Evolutionary conservation across 257 asterid species (phyloP), one percentile per base, ranked within the genome.

Genomic region (Sherardia arvensis): DNA sequence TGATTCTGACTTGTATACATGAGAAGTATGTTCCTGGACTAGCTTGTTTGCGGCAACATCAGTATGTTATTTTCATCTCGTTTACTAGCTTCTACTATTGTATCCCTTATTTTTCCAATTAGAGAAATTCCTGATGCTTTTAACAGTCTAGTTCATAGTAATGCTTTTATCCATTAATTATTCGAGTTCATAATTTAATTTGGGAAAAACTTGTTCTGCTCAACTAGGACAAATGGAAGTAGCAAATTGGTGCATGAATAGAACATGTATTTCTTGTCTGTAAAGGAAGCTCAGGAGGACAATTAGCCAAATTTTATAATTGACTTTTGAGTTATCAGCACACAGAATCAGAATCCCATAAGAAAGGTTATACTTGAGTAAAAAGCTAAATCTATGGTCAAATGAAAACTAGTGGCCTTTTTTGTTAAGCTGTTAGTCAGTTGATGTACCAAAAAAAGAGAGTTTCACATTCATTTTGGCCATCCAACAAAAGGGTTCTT

Each of bases 1-100:
- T 21, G 95, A 87, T 72, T 87, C 92, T 55, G 96, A 85, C 56
- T 62, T 93, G 75, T 93, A 93, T 65, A 83, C 99, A 18, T 90
- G 85, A 85, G 70, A 45, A 8, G 53, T 51, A 65, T 55, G 72
- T 68, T 71, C 53, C 49, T 30, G 27, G 66, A n/a, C 65, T 53
- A 26, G 53, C 18, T 27, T 29, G 8, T 20, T 59, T 28, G 60
- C 20, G 30, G 40, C 59, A 64, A 62, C n/a, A n/a, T n/a, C n/a
- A n/a, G n/a, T 62, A 9, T 38, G 33, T 30, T 61, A 20, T 36
- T 7, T 61, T 18, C 1, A 1, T 51, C 27, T 27, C n/a, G 47
- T 38, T 38, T n/a, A n/a, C 47, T 12, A 4, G 47, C 45, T 0
- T 2, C 28, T 3, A 27, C 32, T 47, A 21, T 27, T 27, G 28